Base-by-base conservation (phyloP, 768 basidiomycete species). In the Agrocybe praecox region DNA sequence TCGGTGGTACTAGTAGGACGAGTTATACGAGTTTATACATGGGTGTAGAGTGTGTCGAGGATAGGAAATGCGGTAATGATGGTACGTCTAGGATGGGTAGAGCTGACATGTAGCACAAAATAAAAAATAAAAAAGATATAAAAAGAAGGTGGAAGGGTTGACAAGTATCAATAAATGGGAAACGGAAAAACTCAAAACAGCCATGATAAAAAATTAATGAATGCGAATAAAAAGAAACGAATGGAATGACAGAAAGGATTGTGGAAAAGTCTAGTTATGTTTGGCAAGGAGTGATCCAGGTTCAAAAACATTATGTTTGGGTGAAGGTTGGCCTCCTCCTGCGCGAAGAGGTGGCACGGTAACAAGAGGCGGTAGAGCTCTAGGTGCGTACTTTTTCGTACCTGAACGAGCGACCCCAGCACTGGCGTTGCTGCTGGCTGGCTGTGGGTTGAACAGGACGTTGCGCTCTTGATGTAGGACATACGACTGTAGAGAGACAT, bases 381-480 rank as follows among this genome's bases (percentile, higher is more conserved):
- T 45, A 2, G 60, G 49, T 4, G 67, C 56, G 32, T 56, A 62
- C 40, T 66, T 79, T 72, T 55, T 74, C 65, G 80, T 82, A 10
- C 69, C 69, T 9, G 77, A 63, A 46, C 80, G 76, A 26, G 76
- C 67, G 21, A 81, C 67, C 18, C 67, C 56, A 33, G 71, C 57
- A 14, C 36, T 52, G 23, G 68, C 60, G 46, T 65, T 72, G 44
- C 68, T 71, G 40, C 59, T 64, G 9, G 64, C 56, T 6, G 71
- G 62, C 57, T 74, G 76, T 18, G 77, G 73, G 50, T 76, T 79
- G 64, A 85, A 84, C 14, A 89, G 78, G 56, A 91, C 80, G 56
- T 88, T 82, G 40, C 87, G 85, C 66, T 93, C 92, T 72, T 93
- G 92, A 64, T 88, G 80, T 18, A 94, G 78, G 47, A 93, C 86